Evolutionary conservation across 2,329 filamentous ascomycete species (phyloP).

Genomic region (Arachnopeziza araneosa): DNA sequence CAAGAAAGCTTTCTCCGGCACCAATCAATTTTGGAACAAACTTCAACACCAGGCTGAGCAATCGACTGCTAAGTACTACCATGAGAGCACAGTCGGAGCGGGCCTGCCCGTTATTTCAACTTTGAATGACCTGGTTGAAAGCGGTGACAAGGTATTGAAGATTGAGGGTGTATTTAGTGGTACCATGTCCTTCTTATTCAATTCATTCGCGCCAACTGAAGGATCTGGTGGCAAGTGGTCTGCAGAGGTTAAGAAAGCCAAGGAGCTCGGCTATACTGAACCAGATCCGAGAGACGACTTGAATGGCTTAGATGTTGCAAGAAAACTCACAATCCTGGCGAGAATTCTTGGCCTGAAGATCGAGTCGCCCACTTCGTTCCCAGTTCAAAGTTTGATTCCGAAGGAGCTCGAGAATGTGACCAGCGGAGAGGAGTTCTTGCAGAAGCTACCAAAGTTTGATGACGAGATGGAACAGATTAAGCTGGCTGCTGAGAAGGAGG

Average conservation of each 20-base stretch:
- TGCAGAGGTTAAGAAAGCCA: conserved; percentile 85
- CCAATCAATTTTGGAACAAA: conserved; percentile 74
- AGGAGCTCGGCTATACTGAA: conserved; percentile 88
- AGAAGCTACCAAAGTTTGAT: conserved; percentile 75
- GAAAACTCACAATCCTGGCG: conserved; percentile 92
- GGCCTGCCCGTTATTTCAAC: conserved; percentile 92
- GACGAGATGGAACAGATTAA: conserved; percentile 86
- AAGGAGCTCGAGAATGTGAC: conserved; percentile 71
- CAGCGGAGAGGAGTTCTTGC: conserved; percentile 81
- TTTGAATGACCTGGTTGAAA: conserved; percentile 87
- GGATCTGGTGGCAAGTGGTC: conserved; percentile 79
- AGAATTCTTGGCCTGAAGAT: conserved; percentile 77
- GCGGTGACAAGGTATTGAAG: conserved; percentile 83
- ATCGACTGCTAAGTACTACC: conserved; percentile 80
- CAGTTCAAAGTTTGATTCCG: conserved; percentile 89
- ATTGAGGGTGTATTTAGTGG: conserved; percentile 98
- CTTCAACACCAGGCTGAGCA: conserved; percentile 70
- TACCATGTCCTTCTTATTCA: conserved; percentile 98
- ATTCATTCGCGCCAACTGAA: conserved; percentile 82
- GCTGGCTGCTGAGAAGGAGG: conserved; percentile 74
- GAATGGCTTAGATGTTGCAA: conserved; percentile 85
- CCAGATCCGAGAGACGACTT: conserved; percentile 82
- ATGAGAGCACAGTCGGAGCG: conserved; percentile 91
- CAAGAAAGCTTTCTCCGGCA: conserved; percentile 94
- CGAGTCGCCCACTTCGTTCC: conserved; percentile 80